Base-by-base conservation (phyloP, 2,329 filamentous ascomycete genomes). In the Ceratocystis smalleyi region DNA sequence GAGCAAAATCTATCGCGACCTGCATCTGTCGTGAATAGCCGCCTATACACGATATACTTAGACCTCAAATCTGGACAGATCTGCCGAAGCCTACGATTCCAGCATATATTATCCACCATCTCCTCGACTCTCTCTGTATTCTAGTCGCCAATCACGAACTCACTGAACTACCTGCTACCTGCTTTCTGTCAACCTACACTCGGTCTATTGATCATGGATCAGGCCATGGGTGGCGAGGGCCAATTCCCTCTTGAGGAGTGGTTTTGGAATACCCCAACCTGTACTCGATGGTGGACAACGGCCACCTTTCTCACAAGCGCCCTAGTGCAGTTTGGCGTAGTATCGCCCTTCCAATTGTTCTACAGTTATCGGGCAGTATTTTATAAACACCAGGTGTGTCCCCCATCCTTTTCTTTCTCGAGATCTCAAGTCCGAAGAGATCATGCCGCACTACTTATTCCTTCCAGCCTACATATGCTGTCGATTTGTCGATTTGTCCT, bases 251-350 rank as follows among this genome's bases (percentile, higher is more conserved):
- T 99, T 6, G 94, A 97, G 75, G 87, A 92, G 69, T 99, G 94
- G 94, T 97, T 96, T 75, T 96, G 90, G 81, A 94, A 99, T 75
- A 96, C 96, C 88, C 94, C 94, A 2, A 84, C 94, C 30, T 95
- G 91, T 75, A 99, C 94, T 45, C 81, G 94, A 67, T 95, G 89
- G 86, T 99, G 94, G 94, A 97, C 94, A 24, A 91, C 90, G 27
- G 91, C 91, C 3, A 95, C 91, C 0, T 85, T 97, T 51, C 78
- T 90, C 65, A 94, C 88, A 10, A 95, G 91, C 69, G 84, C 91
- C 17, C 77, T 97, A 69, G 91, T 97, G 4, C 94, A 97, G 75
- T 97, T 91, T 76, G 85, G 95, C 71, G 86, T 97, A 73, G 78
- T 97, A 68, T 94, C 88, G 15, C 90, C 91, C 7, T 96, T 95